Evolutionary conservation across 2,329 filamentous ascomycete species (phyloP), one percentile per base, ranked within the genome.

Genomic region (Corniculantispora saksenae): DNA sequence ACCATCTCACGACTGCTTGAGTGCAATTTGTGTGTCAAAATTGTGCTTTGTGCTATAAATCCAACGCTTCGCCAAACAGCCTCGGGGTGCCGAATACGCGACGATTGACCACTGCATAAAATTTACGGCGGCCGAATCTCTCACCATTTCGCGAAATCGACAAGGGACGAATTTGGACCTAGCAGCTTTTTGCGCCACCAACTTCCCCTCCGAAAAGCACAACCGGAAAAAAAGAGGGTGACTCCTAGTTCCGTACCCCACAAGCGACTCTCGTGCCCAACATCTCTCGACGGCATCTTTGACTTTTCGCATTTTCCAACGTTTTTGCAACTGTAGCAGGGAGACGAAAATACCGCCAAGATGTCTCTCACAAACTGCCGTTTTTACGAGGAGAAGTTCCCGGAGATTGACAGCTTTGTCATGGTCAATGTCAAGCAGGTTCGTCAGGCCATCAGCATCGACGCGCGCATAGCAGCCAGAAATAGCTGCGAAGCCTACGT

Each of bases 341-440:
- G 59, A 58, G 40, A 58, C 70, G 67, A 75, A 67, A 75, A 75
- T 59, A 78, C 81, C 83, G 83, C 85, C 86, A 91, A 78, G 75
- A 97, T 96, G 92, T 96, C 93, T 82, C 89, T 97, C 84, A 95
- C 92, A 78, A 97, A 97, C 83, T 97, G 92, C 82, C 93, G 93
- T 75, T 97, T 96, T 82, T 97, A 97, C 80, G 93, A 97, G 86
- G 93, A 97, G 83, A 97, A 97, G 82, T 97, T 91, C 69, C 77
- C 78, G 73, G 95, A 98, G 86, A 94, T 99, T 78, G 95, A 99
- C 83, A 97, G 93, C 86, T 98, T 97, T 82, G 96, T 99, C 78
- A 99, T 99, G 95, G 95, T 99, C 79, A 99, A 98, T 81, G 95
- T 98, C 75, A 97, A 97, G 88, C 93, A 97, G 89, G 91, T 94